Evolutionary conservation across 2,329 filamentous ascomycete species (phyloP), one percentile per base, ranked within the genome.

Genomic region (Laburnicola sp.): DNA sequence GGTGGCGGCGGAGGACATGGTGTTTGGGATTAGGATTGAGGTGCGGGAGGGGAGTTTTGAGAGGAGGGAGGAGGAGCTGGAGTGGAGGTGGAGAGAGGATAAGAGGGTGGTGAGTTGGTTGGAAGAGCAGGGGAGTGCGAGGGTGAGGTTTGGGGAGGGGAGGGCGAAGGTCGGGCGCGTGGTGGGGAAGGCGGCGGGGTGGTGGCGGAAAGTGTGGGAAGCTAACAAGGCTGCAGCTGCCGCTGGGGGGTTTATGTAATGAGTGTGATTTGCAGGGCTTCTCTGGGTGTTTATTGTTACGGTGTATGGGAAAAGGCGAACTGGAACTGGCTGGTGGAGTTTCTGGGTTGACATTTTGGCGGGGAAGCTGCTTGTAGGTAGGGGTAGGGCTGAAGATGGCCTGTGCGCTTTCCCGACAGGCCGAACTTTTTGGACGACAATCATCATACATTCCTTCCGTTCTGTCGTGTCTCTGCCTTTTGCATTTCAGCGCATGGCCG

Each of bases 1-100:
- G 8, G 69, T 65, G 5, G 84, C 71, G 16, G 16, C 80, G 50
- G 82, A 77, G n/a, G 86, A 86, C 85, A 88, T 87, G 45, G 34
- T 50, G 36, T 31, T 42, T 27, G 30, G 50, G 26, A n/a, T 32
- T 21, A 21, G 26, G 16, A 37, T 48, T 31, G 27, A 51, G 16
- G 34, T 49, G 8, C 11, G 16, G 25, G 50, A 46, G 46, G 16
- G 16, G 45, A 40, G 46, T 36, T 8, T 4, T 5, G 43, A 26
- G 31, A 31, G 16, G 40, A 21, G 10, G 42, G 42, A 46, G 16
- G 42, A 43, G 11, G 41, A 30, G 31, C 23, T 36, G 3, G 32
- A 45, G 27, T 6, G 22, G 28, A 26, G 31, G 6, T 51, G 37
- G 34, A 41, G 26, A n/a, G 42, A 51, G 42, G 43, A 44, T 5